phyloP scores from a whole-genome alignment of 352 stramenopile genomes.

The Globisporangium cederbergense region DNA sequence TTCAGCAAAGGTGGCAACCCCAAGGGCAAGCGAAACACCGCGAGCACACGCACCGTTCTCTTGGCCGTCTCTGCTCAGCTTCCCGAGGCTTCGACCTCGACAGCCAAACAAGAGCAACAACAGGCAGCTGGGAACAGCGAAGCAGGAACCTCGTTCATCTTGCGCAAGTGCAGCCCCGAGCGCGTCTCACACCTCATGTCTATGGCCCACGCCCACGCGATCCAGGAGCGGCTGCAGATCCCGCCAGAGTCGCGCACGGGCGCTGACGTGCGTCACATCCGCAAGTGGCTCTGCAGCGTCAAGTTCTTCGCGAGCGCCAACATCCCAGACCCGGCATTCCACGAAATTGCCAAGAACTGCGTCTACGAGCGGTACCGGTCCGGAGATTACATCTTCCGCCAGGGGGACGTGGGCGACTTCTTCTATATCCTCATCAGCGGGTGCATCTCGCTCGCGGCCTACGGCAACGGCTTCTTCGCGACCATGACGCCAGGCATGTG shows the following conservation, averaged over 20 bases:
- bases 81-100: not conserved
- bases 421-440: conserved; percentile 77
- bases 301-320: conserved; percentile 63
- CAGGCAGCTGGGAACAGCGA: not conserved
- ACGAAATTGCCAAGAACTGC: conserved; percentile 50
- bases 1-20: not conserved
- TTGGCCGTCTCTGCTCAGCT: not conserved
- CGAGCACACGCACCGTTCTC: not conserved
- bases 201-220: conserved; percentile 27
- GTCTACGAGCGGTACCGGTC: conserved; percentile 36
- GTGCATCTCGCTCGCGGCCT: conserved; percentile 58
- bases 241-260: conserved; percentile 30
- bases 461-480: conserved; percentile 62
- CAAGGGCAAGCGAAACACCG: not conserved
- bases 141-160: conserved; percentile 30
- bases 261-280: conserved; percentile 50
- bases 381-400: conserved; percentile 67
- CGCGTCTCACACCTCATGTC: conserved; percentile 32
- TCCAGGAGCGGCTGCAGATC: conserved; percentile 39
- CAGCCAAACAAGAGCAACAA: not conserved
- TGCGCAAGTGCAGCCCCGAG: conserved; percentile 36
- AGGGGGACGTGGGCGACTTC: conserved; percentile 59
- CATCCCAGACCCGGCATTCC: conserved; percentile 44
- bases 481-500: conserved; percentile 60
- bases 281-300: conserved; percentile 59